phyloP scores from a whole-genome alignment of 345 rosid genomes.

The Aegle marmelos region DNA sequence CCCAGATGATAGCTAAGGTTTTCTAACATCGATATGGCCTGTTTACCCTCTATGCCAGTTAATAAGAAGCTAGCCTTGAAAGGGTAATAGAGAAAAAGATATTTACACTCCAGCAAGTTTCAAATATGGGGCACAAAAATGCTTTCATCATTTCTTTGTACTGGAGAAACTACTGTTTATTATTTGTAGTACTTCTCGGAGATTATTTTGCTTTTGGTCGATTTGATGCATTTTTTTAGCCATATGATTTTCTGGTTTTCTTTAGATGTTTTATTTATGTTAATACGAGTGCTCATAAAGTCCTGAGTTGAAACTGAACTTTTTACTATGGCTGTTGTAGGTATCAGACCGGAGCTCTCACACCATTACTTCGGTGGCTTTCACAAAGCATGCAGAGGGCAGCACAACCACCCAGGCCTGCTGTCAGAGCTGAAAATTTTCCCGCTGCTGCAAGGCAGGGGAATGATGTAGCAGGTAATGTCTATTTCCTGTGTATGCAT shows the following conservation, averaged over 20 bases:
- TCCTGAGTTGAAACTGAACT: neutral
- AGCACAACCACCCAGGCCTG: slow-evolving; percentile 81
- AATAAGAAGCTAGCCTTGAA: neutral
- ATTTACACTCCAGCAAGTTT: neutral
- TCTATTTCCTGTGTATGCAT: slow-evolving; percentile 1
- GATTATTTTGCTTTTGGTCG: neutral
- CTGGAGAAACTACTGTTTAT: neutral
- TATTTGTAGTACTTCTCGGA: neutral
- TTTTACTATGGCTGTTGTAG: slow-evolving; percentile 38
- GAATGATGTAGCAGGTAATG: slow-evolving; percentile 61
- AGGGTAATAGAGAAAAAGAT: neutral
- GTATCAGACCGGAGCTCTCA: slow-evolving; percentile 95
- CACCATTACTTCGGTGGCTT: slow-evolving; percentile 88
- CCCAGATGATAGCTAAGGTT: neutral
- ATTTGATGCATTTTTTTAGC: neutral
- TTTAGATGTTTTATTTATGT: neutral
- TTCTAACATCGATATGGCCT: neutral
- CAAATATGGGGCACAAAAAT: neutral
- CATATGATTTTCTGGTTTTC: neutral
- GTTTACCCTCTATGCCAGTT: neutral
- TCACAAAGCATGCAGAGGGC: slow-evolving; percentile 99
- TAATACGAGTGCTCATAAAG: neutral
- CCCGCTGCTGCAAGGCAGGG: slow-evolving; percentile 62
- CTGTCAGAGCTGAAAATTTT: slow-evolving; percentile 63
- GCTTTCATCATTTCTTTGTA: neutral